Evolutionary conservation across 208 protist genomes (phyloP), one percentile per base, ranked within the genome.

Genomic region (Strigomonas galati): DNA sequence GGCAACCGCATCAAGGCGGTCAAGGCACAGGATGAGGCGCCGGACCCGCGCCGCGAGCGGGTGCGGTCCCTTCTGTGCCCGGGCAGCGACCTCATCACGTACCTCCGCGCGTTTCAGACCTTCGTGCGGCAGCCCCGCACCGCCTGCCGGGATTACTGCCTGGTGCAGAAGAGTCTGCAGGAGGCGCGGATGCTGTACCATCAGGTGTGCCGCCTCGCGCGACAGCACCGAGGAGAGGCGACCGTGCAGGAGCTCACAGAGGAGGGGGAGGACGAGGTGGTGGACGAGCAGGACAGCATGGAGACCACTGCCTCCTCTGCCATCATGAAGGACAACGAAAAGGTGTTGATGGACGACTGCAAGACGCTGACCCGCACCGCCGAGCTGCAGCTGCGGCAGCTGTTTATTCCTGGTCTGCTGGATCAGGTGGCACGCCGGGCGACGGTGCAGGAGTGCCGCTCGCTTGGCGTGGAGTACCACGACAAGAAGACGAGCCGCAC

Each of bases 341-440:
- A 37, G 26, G 10, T 40, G 23, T 28, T 52, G 51, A 68, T 26
- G 64, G 10, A 59, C 19, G 54, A 68, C 23, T 17, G 15, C 26
- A 46, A 60, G 17, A 53, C 35, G 4, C 53, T 88, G 56, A 70
- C 70, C 23, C 74, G 78, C 37, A 75, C 81, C 24, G 62, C 90
- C 31, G 89, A 97, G 72, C 65, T 94, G n/a, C 23, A 69, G 21
- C 64, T 95, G 10, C 70, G 92, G 1, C 82, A 91, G 65, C 73
- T 95, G 9, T 94, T 97, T 76, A 91, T 92, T 60, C 77, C 78
- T 54, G 92, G 92, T 0, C 69, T 97, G 58, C 56, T 93, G 35
- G 92, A 97, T 78, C 89, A 97, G 48, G 74, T 97, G 17, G 89
- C 90, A 0, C 74, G 92, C 35, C 81, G 86, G 14, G 92, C 92